Base-by-base conservation (phyloP, 495 filamentous ascomycete species). In the Extremus antarcticus region DNA sequence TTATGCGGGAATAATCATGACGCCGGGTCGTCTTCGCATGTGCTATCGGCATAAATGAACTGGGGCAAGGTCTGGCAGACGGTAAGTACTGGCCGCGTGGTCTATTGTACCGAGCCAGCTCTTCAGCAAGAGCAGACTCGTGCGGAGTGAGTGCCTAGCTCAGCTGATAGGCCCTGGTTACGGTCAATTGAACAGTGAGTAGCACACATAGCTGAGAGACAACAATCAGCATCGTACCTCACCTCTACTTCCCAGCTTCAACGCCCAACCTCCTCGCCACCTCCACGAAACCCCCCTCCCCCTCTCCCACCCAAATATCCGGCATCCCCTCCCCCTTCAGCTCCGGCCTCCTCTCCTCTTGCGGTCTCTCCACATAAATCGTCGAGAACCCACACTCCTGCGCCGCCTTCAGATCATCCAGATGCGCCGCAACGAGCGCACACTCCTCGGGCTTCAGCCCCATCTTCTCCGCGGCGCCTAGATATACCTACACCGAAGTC, bases 401-500 rank as follows among this genome's bases (percentile, higher is more conserved):
- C 13, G 86, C 87, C 0, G 78, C 85, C 47, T 78, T 74, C 56
- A 90, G 62, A 63, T 90, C 87, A 13, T 56, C 61, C 47, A 90
- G 64, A 68, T 94, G 87, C 40, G 86, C 79, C 15, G 88, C 86
- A n/a, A 90, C 86, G 79, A 91, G 76, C 0, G 77, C 85, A 50
- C 87, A 85, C 58, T 90, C 75, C 17, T 56, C 57, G 0, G 80
- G 76, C 56, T 77, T 63, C 43, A 83, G 50, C 0, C 77, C 81
- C 43, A 90, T 67, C 43, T 70, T 68, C 43, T 70, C 61, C 15
- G 76, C 85, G 1, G 85, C 86, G 0, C 86, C 87, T 0, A 73
- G 68, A 65, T 90, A 90, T 4, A 85, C 81, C n/a, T n/a, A n/a
- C n/a, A n/a, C n/a, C n/a, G n/a, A n/a, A n/a, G n/a, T n/a, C n/a